Evolutionary conservation across 225 moss, liverwort and hornwort species (phyloP).

Genomic region (Thuidium tamariscinum): DNA sequence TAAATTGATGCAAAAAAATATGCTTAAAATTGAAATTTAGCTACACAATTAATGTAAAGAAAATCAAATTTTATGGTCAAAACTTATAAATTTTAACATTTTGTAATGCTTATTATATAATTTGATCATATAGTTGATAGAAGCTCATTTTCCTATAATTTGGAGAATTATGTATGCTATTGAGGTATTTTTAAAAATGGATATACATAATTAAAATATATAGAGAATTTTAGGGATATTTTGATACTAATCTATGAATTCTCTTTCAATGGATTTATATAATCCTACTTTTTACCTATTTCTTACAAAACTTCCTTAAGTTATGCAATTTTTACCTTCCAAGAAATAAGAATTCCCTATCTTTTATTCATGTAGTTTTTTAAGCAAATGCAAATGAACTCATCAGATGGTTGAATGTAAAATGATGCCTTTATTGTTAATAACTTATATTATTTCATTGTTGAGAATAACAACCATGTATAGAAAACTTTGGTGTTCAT

Average conservation of each 20-base stretch:
- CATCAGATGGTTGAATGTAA: not conserved
- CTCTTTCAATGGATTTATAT: fast-evolving
- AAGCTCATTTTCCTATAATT: not conserved
- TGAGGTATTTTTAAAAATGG: no score
- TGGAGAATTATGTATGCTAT: no score
- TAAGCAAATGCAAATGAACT: fast-evolving
- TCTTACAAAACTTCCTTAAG: not conserved
- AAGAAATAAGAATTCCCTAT: not conserved
- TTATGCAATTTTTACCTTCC: not conserved
- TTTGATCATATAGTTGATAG: not conserved
- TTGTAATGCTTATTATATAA: fast-evolving
- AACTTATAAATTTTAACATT: not conserved
- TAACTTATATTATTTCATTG: not conserved
- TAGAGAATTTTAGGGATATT: no score
- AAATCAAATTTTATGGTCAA: fast-evolving
- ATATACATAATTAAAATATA: no score
- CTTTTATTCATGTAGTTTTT: not conserved
- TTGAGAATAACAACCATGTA: not conserved
- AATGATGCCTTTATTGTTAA: not conserved
- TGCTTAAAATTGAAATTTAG: not conserved
- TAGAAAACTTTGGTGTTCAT: no score
- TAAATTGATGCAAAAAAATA: not conserved
- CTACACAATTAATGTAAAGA: not conserved
- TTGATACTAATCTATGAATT: no score
- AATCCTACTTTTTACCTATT: not conserved